These are phyloP conservation scores for Gastrolobium bilobum DNA, from an alignment of 306 rosid genomes.

Conservation along the genomic window DNA sequence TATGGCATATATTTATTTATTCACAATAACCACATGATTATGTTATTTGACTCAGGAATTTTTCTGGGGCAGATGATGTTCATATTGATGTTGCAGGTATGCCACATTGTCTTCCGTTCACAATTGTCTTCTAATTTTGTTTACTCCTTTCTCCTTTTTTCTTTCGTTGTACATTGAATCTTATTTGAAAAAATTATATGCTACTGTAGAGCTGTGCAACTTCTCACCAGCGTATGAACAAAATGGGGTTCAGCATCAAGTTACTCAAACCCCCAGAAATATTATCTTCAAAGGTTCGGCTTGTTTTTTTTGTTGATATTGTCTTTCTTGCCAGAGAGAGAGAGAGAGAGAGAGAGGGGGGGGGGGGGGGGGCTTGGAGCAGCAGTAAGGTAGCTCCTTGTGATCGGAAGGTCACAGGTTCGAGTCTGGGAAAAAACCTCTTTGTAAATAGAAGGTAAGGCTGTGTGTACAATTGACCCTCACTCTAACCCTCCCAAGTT, in stretches of 20 bases:
- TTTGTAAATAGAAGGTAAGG: no score
- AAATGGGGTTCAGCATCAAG: constrained; percentile 51
- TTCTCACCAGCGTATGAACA: constrained; percentile 60
- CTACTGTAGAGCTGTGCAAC: constrained; percentile 61
- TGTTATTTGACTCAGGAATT: constrained; percentile 67
- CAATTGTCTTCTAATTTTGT: constrained; percentile 13
- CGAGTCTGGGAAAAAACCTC: no score
- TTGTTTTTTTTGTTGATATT: not conserved
- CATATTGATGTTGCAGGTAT: constrained; percentile 74
- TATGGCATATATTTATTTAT: constrained; percentile 18
- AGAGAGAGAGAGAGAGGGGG: no score
- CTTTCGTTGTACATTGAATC: not conserved
- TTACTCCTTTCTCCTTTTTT: constrained; percentile 6
- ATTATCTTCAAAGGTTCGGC: constrained; percentile 77
- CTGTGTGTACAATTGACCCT: no score
- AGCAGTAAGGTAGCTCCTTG: no score
- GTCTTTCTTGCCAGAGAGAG: not conserved
- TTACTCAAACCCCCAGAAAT: constrained; percentile 60
- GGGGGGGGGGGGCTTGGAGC: no score
- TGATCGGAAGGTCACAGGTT: no score
- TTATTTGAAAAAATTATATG: constrained; percentile 26
- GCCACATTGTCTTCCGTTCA: constrained; percentile 37
- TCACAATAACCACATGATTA: constrained; percentile 49
- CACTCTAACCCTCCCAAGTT: no score
- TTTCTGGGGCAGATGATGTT: constrained; percentile 61